phyloP scores from a whole-genome alignment of 202 grass and related monocot species.

The Carex sylvatica region DNA sequence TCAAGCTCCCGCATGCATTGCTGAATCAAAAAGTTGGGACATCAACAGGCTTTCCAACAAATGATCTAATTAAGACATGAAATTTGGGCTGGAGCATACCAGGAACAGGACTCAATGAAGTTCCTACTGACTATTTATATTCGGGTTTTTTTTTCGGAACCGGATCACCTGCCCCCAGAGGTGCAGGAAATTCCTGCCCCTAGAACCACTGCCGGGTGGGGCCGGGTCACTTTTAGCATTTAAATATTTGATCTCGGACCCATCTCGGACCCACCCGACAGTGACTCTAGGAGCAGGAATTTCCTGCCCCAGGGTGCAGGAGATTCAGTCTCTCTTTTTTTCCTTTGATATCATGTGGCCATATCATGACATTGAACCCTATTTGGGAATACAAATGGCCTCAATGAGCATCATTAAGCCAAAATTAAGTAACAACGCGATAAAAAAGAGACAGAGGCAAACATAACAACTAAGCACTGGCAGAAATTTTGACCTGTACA shows the following conservation, averaged over 20 bases:
- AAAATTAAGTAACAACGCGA: not conserved
- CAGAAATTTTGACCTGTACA: not conserved
- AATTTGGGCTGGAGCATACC: not conserved
- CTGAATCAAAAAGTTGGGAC: constrained; percentile 20
- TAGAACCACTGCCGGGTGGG: no score
- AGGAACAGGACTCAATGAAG: constrained; percentile 3
- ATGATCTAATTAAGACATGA: not conserved
- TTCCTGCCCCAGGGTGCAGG: no score
- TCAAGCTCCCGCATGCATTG: constrained; percentile 37
- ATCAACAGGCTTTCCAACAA: constrained; percentile 12
- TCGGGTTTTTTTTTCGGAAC: not conserved
- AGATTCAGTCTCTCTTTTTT: no score
- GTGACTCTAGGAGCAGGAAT: no score
- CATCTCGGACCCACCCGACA: no score
- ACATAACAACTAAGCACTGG: not conserved
- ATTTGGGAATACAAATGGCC: not conserved
- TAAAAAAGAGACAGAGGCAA: not conserved
- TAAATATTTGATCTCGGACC: no score
- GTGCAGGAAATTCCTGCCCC: no score
- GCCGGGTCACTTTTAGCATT: no score
- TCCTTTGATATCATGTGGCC: not conserved
- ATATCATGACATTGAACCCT: not conserved
- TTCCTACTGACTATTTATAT: not conserved
- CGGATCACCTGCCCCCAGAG: no score
- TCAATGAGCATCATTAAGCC: not conserved